A percentile compares a stretch with the other conserved stretches of the same genome.
Evolutionary conservation across 2,329 filamentous ascomycete species (phyloP).

Genomic region (Ampelomyces quisqualis): DNA sequence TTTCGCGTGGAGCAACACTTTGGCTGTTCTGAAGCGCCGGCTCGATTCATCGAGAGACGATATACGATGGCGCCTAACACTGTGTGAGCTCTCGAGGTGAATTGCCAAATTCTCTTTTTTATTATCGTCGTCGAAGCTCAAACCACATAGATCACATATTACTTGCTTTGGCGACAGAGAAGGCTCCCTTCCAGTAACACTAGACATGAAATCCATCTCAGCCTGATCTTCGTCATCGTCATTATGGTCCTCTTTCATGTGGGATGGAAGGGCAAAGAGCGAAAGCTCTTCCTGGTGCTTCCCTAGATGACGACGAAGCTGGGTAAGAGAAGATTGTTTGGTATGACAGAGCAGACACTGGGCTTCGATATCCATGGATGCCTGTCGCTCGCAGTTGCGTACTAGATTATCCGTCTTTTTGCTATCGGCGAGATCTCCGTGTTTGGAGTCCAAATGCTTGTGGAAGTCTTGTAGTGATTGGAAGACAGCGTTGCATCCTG

Average conservation of each 20-base stretch:
- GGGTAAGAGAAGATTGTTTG: conserved; percentile 8
- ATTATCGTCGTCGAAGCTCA: not conserved
- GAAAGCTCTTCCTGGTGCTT: conserved; percentile 25
- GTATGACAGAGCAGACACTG: conserved; percentile 9
- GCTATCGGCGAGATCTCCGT: conserved; percentile 5
- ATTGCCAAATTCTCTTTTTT: not conserved
- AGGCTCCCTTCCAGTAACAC: not conserved
- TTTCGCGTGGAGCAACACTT: not conserved
- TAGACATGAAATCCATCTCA: not conserved
- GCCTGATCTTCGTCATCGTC: conserved; percentile 1
- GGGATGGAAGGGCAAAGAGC: conserved; percentile 20
- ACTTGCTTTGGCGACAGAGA: not conserved
- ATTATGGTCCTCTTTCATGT: conserved; percentile 11
- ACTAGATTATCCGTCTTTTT: conserved; percentile 5
- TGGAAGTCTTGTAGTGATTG: conserved; percentile 1
- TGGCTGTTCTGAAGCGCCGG: not conserved
- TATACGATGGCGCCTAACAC: too few species aligned
- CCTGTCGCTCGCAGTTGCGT: conserved; percentile 13
- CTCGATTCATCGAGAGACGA: not conserved
- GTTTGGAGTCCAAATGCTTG: conserved; percentile 7
- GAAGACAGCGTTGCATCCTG: conserved; percentile 17
- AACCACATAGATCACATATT: not conserved
- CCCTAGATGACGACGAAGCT: conserved; percentile 19
- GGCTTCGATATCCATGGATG: conserved; percentile 3
- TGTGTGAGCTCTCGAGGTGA: not conserved